Conservation (phyloP, 192 early-diverging fungal species). For the Gigaspora rosea region DNA sequence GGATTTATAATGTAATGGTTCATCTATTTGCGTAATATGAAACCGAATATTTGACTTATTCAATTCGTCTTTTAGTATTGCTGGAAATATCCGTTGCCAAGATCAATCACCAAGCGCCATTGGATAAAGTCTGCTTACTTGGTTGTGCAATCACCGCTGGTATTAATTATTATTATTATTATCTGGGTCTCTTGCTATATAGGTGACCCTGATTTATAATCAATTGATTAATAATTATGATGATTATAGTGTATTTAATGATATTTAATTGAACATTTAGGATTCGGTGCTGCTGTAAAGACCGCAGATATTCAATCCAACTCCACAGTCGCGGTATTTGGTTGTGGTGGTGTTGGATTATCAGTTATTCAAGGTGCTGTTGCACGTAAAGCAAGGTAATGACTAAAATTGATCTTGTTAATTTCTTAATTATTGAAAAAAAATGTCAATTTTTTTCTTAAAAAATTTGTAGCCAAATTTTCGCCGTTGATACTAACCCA, state of each 20-base stretch:
- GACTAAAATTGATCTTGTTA: background rate
- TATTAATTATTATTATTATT: background rate
- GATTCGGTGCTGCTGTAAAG: conserved; percentile 90
- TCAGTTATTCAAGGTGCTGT: conserved; percentile 86
- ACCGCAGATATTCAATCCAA: conserved; percentile 89
- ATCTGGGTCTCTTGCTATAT: background rate
- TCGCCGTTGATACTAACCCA: conserved; percentile 90
- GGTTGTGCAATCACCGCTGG: conserved; percentile 97
- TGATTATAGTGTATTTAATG: too few species aligned
- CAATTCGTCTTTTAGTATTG: conserved; percentile 53
- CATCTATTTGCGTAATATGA: background rate
- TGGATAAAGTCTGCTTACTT: conserved; percentile 88
- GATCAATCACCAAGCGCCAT: conserved; percentile 71
- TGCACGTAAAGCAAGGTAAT: conserved; percentile 51
- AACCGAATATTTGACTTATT: background rate
- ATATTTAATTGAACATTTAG: background rate
- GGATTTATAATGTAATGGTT: background rate
- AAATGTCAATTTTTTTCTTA: too few species aligned
- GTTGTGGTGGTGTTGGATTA: conserved; percentile 92
- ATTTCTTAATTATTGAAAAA: background rate
- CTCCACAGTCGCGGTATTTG: conserved; percentile 86
- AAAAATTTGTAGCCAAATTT: conserved; percentile 59
- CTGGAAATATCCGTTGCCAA: conserved; percentile 92
- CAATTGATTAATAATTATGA: too few species aligned
- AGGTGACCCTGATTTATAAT: background rate